Evolutionary conservation across 2,329 filamentous ascomycete species (phyloP).

Genomic region (Parastagonospora nodorum): DNA sequence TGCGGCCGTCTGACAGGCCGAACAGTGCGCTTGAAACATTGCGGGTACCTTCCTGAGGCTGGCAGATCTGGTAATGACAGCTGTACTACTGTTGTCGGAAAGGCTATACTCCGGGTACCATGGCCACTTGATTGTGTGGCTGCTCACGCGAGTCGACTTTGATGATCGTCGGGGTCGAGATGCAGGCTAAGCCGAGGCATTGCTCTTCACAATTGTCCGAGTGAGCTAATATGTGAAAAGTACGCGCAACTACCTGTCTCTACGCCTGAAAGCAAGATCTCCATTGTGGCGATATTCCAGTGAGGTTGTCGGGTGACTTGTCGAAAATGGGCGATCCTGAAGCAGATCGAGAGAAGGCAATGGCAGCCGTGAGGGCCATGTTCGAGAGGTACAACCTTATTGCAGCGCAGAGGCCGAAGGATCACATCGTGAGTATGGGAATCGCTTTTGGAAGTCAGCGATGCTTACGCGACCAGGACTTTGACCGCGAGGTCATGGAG

Average conservation of each 20-base stretch:
- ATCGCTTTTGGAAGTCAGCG: background rate
- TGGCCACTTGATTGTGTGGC: background rate
- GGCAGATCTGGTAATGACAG: constrained; percentile 1
- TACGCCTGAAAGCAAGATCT: background rate
- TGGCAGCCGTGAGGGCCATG: constrained; percentile 43
- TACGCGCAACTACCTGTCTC: background rate
- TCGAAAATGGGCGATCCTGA: constrained; percentile 27
- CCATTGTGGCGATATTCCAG: background rate
- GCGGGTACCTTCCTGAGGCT: constrained; percentile 14
- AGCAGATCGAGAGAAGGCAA: constrained; percentile 39
- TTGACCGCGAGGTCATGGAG: constrained; percentile 45
- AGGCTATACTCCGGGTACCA: constrained; percentile 10
- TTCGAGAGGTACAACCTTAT: constrained; percentile 45
- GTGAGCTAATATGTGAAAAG: background rate
- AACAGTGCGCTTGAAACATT: constrained; percentile 18
- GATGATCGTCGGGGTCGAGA: background rate
- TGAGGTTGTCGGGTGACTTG: background rate
- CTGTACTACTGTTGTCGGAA: background rate
- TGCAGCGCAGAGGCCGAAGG: constrained; percentile 32
- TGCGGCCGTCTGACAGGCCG: constrained; percentile 15
- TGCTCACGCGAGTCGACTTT: constrained; percentile 11
- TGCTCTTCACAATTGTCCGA: background rate
- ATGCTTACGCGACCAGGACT: constrained; percentile 29
- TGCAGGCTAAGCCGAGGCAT: constrained; percentile 17
- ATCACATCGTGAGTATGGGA: constrained; percentile 35